Evolutionary conservation across 768 basidiomycete genomes (phyloP).

Genomic region (Xerocomus brunneocitrinus): DNA sequence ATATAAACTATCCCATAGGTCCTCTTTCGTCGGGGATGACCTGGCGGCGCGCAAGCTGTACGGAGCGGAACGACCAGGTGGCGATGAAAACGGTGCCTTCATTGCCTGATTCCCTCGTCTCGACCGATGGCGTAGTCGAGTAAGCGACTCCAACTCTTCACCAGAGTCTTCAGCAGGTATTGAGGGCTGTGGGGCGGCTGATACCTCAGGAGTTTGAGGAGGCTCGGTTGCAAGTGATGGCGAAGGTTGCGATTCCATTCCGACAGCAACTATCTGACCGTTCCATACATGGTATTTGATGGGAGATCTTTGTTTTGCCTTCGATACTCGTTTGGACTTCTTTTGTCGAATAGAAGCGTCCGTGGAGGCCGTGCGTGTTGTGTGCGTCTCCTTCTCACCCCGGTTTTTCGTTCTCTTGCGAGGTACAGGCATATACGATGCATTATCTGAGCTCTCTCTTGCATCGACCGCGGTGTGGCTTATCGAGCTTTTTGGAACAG

Average conservation of each 20-base stretch:
- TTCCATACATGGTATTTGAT: constrained; percentile 12
- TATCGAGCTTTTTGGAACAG: background rate
- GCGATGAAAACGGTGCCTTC: constrained; percentile 1
- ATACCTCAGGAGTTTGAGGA: background rate
- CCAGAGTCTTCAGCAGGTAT: background rate
- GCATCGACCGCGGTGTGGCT: too few relatives aligned
- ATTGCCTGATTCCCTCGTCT: background rate
- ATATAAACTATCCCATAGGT: background rate
- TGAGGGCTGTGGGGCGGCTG: background rate
- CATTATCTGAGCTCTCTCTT: background rate
- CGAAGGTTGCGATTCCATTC: background rate
- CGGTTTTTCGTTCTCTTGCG: constrained; percentile 4
- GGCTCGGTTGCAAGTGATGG: background rate
- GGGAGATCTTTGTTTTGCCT: background rate
- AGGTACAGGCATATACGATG: background rate
- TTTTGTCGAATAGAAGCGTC: background rate
- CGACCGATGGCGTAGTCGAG: background rate
- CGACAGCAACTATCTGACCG: constrained; percentile 12
- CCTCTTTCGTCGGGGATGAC: constrained; percentile 1
- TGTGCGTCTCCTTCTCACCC: background rate
- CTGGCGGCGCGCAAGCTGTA: background rate
- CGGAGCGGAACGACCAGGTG: background rate
- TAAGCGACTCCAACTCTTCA: background rate
- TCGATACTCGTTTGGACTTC: background rate
- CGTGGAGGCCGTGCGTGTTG: background rate